Percentiles rank a stretch among this genome's conserved stretches.
phyloP scores from a whole-genome alignment of 2,329 filamentous ascomycete genomes.

The Fusarium pininemorale region DNA sequence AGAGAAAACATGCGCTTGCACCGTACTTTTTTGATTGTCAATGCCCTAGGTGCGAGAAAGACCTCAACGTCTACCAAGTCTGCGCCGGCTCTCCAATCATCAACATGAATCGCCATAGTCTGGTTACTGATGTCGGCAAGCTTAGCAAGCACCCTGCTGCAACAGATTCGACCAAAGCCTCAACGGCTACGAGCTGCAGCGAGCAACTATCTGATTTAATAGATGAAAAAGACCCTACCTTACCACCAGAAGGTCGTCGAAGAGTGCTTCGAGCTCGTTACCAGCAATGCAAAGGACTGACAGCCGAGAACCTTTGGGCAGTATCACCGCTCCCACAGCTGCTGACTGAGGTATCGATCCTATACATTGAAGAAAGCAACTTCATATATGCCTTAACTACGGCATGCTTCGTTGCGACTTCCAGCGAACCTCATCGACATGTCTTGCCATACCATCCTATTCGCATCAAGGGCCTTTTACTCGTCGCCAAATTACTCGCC shows the following conservation, averaged over 20 bases:
- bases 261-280: slow-evolving; percentile 35
- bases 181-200: slow-evolving; percentile 24
- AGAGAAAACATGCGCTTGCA: slow-evolving; percentile 54
- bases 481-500: slow-evolving; percentile 62
- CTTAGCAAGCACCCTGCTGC: slow-evolving; percentile 43
- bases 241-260: slow-evolving; percentile 42
- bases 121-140: slow-evolving; percentile 52
- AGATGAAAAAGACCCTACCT: slow-evolving; percentile 36
- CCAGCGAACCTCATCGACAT: slow-evolving; percentile 60
- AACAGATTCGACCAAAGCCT: slow-evolving; percentile 22
- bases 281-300: slow-evolving; percentile 37
- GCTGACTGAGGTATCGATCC: slow-evolving; percentile 56
- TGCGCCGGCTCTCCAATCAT: slow-evolving; percentile 54
- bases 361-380: slow-evolving; percentile 54
- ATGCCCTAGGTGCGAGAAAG: slow-evolving; percentile 59
- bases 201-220: slow-evolving; percentile 44
- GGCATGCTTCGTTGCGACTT: slow-evolving; percentile 57
- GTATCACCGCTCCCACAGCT: slow-evolving; percentile 59
- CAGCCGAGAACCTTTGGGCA: slow-evolving; percentile 54
- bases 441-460: slow-evolving; percentile 60
- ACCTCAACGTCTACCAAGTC: slow-evolving; percentile 65
- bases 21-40: slow-evolving; percentile 63
- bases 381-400: slow-evolving; percentile 56
- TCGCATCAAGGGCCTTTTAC: slow-evolving; percentile 61
- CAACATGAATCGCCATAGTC: slow-evolving; percentile 55